phyloP scores from a whole-genome alignment of 2,329 filamentous ascomycete genomes.

The Coccinonectria pachysandricola region DNA sequence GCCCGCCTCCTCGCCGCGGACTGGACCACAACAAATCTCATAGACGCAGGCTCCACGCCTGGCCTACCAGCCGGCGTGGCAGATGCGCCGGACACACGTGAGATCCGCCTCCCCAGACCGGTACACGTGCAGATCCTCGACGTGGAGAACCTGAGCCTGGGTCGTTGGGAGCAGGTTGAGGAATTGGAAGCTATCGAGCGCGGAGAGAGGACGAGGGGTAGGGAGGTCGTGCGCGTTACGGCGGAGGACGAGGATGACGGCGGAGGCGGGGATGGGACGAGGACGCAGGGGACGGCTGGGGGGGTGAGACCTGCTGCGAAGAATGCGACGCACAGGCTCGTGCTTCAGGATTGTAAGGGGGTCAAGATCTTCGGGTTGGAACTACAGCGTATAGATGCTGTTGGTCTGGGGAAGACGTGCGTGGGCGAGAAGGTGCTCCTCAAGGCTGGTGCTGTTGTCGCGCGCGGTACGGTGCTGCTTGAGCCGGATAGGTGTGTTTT shows the following conservation, averaged over 20 bases:
- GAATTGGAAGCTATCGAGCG: conserved; percentile 63
- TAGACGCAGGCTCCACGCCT: conserved; percentile 31
- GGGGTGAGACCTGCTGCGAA: conserved; percentile 18
- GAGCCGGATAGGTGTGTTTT: conserved; percentile 58
- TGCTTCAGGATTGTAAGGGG: conserved; percentile 71
- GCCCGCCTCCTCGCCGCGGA: conserved; percentile 73
- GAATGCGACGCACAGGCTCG: conserved; percentile 63
- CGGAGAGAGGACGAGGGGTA: conserved; percentile 63
- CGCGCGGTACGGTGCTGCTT: conserved; percentile 69
- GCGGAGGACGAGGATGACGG: conserved; percentile 35
- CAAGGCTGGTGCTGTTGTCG: conserved; percentile 51
- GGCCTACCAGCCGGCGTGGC: conserved; percentile 46
- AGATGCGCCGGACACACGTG: conserved; percentile 40
- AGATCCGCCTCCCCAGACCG: conserved; percentile 47
- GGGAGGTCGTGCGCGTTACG: conserved; percentile 68
- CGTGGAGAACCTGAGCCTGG: conserved; percentile 70
- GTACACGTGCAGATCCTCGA: conserved; percentile 76
- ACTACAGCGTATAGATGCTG: conserved; percentile 50
- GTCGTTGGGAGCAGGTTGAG: conserved; percentile 81
- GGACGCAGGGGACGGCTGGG: conserved; percentile 8
- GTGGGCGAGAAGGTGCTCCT: conserved; percentile 81
- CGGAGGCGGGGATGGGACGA: conserved; percentile 30
- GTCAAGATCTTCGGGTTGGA: conserved; percentile 64
- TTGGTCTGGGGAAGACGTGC: conserved; percentile 52
- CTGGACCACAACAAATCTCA: conserved; percentile 45